Evolutionary conservation across 2,329 filamentous ascomycete genomes (phyloP), one percentile per base, ranked within the genome.

Genomic region (Cytospora piceicola): DNA sequence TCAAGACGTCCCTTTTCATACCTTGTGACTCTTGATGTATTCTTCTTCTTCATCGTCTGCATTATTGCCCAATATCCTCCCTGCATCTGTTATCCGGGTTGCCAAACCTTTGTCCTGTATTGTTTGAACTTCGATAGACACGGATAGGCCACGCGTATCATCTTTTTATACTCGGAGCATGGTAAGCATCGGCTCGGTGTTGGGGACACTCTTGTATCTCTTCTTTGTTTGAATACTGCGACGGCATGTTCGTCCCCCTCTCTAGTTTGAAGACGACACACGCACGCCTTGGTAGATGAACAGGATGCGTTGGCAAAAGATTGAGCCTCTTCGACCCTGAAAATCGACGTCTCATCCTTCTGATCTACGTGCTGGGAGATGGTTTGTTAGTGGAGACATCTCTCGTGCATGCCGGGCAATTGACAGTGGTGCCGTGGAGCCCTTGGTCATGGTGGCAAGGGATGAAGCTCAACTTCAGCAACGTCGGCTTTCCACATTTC

Each of bases 151-250:
- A 12, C 27, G 27, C 27, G n/a, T 29, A 12, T 1, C 7, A 29
- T 6, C 27, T 29, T 11, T 22, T 29, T n/a, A 36, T 17, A 2
- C 20, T 22, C 15, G 11, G 39, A 63, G n/a, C 36, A 14, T 51
- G n/a, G 22, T 30, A 63, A 63, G 39, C 29, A 57, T 63, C 56
- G 53, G 8, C 29, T 29, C 36, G 60, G 60, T 63, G 60, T 57
- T 56, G 53, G 36, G 24, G 20, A 24, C 46, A 22, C 46, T 8
- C 5, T 2, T 24, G 8, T 12, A 4, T 62, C n/a, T 62, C 54
- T 57, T 63, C n/a, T 22, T 36, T 36, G 39, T 11, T 34, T 27
- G 60, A 30, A 30, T 30, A 17, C 36, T 27, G 39, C 56, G 15
- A 39, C 39, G 29, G 53, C 53, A 49, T 51, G 60, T 12, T 51